phyloP scores from a whole-genome alignment of 2,329 filamentous ascomycete genomes.

The Herpomyces periplanetae region DNA sequence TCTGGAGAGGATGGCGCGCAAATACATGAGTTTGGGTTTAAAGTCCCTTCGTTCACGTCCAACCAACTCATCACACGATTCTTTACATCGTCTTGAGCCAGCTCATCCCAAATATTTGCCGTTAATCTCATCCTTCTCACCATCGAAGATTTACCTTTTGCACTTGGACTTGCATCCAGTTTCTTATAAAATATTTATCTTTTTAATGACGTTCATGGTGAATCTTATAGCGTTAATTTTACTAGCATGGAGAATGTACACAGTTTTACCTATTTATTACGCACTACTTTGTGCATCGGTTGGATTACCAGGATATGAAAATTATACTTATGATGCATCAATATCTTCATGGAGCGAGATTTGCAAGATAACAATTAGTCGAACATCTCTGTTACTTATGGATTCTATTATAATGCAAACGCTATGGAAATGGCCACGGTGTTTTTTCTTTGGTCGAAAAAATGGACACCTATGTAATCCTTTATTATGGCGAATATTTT shows the following conservation, averaged over 20 bases:
- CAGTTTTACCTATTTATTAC: conserved; percentile 31
- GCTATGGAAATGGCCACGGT: too few relatives aligned
- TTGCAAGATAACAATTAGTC: conserved; percentile 14
- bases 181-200: conserved; percentile 42
- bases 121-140: conserved; percentile 23
- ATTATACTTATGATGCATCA: too few relatives aligned
- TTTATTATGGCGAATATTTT: too few relatives aligned
- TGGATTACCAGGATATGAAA: conserved; percentile 23
- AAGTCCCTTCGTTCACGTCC: too few relatives aligned
- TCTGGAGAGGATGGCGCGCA: too few relatives aligned
- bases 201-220: conserved; percentile 33
- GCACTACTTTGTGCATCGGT: conserved; percentile 20
- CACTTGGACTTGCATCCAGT: conserved; percentile 34
- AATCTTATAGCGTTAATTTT: conserved; percentile 24
- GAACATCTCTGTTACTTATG: conserved; percentile 23
- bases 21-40: too few relatives aligned
- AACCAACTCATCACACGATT: too few relatives aligned
- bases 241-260: conserved; percentile 25
- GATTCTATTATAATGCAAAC: too few relatives aligned
- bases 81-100: too few relatives aligned
- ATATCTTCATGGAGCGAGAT: conserved; percentile 17
- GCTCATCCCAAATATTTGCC: too few relatives aligned
- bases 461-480: too few relatives aligned
- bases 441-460: too few relatives aligned
- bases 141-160: conserved; percentile 35